These are phyloP conservation scores for Ustilago hordei DNA, from an alignment of 1,284 basidiomycete genomes.

Conservation along the genomic window DNA sequence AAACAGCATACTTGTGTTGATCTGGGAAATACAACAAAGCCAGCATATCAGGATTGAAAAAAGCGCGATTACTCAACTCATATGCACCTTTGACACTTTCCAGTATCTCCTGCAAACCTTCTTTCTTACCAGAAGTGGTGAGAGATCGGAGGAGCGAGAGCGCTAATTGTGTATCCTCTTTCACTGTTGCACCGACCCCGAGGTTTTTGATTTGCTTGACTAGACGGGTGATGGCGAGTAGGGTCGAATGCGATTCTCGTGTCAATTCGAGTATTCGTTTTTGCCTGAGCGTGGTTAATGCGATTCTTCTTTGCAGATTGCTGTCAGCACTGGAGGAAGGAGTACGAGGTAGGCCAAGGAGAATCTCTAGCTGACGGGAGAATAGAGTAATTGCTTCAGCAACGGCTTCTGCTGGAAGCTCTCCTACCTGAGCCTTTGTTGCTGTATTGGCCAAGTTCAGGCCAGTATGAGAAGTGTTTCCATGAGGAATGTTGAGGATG, in stretches of 20 bases:
- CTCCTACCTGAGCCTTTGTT: background rate
- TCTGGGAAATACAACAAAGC: conserved; percentile 88
- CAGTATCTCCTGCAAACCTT: conserved; percentile 71
- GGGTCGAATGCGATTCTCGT: conserved; percentile 49
- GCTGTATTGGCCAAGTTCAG: background rate
- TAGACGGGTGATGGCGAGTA: conserved; percentile 57
- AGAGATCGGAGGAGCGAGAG: conserved; percentile 35
- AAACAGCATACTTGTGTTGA: conserved; percentile 70
- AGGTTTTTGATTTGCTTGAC: conserved; percentile 61
- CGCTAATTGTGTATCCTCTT: conserved; percentile 30
- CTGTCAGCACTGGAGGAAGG: background rate
- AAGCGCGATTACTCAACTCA: conserved; percentile 84
- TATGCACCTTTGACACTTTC: conserved; percentile 78
- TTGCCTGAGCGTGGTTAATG: conserved; percentile 37
- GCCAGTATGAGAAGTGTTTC: background rate
- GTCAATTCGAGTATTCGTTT: conserved; percentile 53
- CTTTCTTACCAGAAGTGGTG: background rate
- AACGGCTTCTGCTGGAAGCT: conserved; percentile 70
- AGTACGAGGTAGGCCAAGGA: conserved; percentile 77
- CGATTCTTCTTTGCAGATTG: background rate
- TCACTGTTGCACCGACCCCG: conserved; percentile 57
- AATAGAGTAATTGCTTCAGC: conserved; percentile 79
- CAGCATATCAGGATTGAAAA: conserved; percentile 96
- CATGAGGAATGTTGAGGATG: conserved; percentile 75
- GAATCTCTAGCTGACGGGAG: conserved; percentile 78